Base-by-base conservation (phyloP, 805 yeast species). In the Myxozyma lipomycoides region DNA sequence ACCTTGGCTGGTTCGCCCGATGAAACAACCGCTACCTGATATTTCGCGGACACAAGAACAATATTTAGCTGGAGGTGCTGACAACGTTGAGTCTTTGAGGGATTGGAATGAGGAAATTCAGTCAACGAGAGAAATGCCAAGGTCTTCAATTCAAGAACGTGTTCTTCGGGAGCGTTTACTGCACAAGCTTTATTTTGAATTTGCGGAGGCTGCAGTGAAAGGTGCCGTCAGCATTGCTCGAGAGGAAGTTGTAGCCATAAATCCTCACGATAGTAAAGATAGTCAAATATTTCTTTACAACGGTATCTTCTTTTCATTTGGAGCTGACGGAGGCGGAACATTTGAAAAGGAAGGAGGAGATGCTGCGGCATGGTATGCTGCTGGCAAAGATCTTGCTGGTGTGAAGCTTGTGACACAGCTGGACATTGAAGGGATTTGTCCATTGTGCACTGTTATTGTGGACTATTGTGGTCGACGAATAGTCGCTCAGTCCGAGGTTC, bases 21-120 rank as follows among this genome's bases (percentile, higher is more conserved):
- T 62, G n/a, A 63, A 64, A 32, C 26, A 65, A 19, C 62, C 62
- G 36, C 49, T 51, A 3, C 79, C 88, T 3, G 95, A 86, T 62
- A 62, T 77, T 43, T 77, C 81, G 22, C 74, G 83, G 57, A 67
- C 82, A 30, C 93, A 85, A 69, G 70, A 75, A 45, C 78, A 68
- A 55, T 72, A 72, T 44, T 69, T 81, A 40, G 61, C 68, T 39
- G 77, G 78, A 56, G 86, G 86, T 35, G 73, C 76, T 22, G 84
- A 80, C 57, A 84, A 82, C 38, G 75, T 78, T 25, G 82, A 77
- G 44, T 65, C 70, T 19, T 68, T 71, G 38, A 83, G 83, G 62
- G 96, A 91, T 62, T 90, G 95, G 86, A 89, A 89, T 66, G 95
- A 85, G 59, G 97, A 93, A 61, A 81, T 81, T 63, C 98, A 93